A percentile compares a stretch with the other conserved stretches of the same genome.
Conservation (phyloP, 257 asterid species). For the Solanum pimpinellifolium region DNA sequence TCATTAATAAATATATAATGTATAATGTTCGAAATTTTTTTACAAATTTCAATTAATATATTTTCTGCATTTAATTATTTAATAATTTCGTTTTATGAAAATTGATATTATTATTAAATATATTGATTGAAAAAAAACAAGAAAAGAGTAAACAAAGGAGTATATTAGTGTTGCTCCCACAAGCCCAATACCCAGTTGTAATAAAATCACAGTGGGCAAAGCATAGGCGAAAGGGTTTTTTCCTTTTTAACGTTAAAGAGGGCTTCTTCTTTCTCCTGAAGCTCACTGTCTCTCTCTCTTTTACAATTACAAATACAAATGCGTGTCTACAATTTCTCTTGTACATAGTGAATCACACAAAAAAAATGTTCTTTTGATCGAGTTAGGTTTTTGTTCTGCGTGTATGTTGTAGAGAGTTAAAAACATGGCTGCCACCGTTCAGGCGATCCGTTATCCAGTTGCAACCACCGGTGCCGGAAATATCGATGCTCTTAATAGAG, state of each 20-base stretch:
- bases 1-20: too few relatives aligned
- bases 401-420: background rate
- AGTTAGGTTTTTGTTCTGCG: conserved; percentile 33
- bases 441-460: conserved; percentile 54
- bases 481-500: conserved; percentile 48
- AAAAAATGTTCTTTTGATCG: background rate
- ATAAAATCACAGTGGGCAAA: background rate
- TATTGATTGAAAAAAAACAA: background rate
- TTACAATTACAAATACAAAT: background rate
- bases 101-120: background rate
- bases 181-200: background rate
- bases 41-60: too few relatives aligned
- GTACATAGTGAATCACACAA: background rate
- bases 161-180: background rate
- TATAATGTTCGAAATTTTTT: too few relatives aligned
- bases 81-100: background rate
- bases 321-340: background rate
- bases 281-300: background rate
- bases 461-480: conserved; percentile 50
- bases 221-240: background rate
- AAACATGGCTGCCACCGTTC: conserved; percentile 36
- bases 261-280: background rate
- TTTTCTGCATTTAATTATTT: background rate
- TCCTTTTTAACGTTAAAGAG: background rate
- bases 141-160: background rate